These are phyloP conservation scores for Suhomyces sp. DNA, from an alignment of 805 yeast genomes.

Conservation along the genomic window DNA sequence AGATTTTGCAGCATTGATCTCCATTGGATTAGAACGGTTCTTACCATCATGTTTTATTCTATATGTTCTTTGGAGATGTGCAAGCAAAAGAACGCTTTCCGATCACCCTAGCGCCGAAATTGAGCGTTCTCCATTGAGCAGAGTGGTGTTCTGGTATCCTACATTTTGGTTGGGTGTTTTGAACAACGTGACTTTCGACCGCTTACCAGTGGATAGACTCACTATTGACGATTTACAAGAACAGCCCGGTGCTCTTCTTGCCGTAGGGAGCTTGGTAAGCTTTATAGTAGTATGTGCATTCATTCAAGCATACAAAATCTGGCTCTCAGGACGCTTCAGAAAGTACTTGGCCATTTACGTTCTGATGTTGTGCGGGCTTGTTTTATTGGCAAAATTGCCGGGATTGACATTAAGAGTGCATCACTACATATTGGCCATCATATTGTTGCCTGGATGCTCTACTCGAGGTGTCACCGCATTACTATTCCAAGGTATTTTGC, in stretches of 20 bases:
- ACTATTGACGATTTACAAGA: slow-evolving; percentile 65
- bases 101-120: slow-evolving; percentile 6
- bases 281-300: slow-evolving; percentile 51
- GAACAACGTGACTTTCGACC: slow-evolving; percentile 84
- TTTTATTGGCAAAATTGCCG: slow-evolving; percentile 50
- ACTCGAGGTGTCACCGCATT: slow-evolving; percentile 70
- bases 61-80: slow-evolving; percentile 63
- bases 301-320: slow-evolving; percentile 72
- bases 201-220: slow-evolving; percentile 83
- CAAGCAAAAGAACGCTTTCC: slow-evolving; percentile 48
- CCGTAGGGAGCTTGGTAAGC: slow-evolving; percentile 51
- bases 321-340: slow-evolving; percentile 72
- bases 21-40: slow-evolving; percentile 69
- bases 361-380: slow-evolving; percentile 40
- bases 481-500: slow-evolving; percentile 76
- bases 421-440: slow-evolving; percentile 71
- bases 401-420: slow-evolving; percentile 76
- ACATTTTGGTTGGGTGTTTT: slow-evolving; percentile 80
- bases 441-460: slow-evolving; percentile 79
- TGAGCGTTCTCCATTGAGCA: slow-evolving; percentile 36
- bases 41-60: slow-evolving; percentile 72
- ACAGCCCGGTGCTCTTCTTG: slow-evolving; percentile 73
- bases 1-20: slow-evolving; percentile 57
- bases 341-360: slow-evolving; percentile 57
- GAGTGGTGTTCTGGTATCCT: slow-evolving; percentile 67